Base-by-base conservation (phyloP, 345 rosid species). In the Syzygium oleosum region DNA sequence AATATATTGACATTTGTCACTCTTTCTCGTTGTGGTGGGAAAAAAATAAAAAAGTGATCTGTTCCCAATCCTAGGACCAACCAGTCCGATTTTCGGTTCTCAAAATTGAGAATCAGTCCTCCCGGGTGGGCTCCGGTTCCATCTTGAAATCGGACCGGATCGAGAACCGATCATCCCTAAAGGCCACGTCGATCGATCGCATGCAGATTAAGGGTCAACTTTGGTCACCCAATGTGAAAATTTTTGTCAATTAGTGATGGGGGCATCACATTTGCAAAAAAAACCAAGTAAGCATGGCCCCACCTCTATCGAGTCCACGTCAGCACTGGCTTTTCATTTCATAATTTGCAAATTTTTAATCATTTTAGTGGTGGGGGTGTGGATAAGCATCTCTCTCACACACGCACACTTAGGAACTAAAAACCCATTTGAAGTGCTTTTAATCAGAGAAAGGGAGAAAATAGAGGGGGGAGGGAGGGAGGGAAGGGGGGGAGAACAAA, bases 331-430 rank as follows among this genome's bases (percentile, higher is more conserved):
- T 73, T 23, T 5, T 41, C 12, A 43, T 7, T 19, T 38, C 11
- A 38, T 19, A 19, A 73, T 19, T 38, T 34, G 38, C 61, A 22
- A 84, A 25, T 53, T 55, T 27, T 84, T 87, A 56, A 15, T 89
- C 38, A n/a, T 21, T 23, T 84, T 53, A 89, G 29, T 83, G 56
- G 31, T n/a, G 63, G 91, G 90, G 91, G 90, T 80, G 88, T 87
- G 87, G 92, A 92, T 91, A 91, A 92, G 90, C 94, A 92, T 90
- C 85, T n/a, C 46, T 79, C 87, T 87, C 77, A 2, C 5, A 53
- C 54, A 31, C 78, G 12, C 54, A 31, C 78, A 23, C 83, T 73
- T 38, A 2, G 49, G 83, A 0, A 21, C 49, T 38, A 38, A 38
- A 38, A 65, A 73, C 34, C 7, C 83, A 14, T 73, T 2, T 1